These are phyloP conservation scores for Glycine soja DNA, from an alignment of 306 rosid species.

Conservation along the genomic window DNA sequence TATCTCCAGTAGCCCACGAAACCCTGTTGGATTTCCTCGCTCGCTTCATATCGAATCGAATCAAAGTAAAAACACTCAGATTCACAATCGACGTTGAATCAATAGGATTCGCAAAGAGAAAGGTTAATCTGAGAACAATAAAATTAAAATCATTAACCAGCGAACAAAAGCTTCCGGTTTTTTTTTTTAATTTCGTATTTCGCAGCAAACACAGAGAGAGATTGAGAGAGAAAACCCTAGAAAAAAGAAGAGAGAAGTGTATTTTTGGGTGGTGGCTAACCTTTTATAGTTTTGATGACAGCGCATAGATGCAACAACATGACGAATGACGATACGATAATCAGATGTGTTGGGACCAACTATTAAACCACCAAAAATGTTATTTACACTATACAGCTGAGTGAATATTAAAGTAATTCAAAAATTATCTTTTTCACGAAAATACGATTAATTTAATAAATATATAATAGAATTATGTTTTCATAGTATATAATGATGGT, in stretches of 20 bases:
- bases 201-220: not conserved
- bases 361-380: no score
- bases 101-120: not conserved
- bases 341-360: no score
- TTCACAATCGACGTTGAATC: not conserved
- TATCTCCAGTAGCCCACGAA: constrained; percentile 76
- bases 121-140: constrained; percentile 4
- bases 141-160: not conserved
- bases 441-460: no score
- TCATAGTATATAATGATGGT: no score
- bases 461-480: no score
- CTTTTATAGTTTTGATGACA: constrained; percentile 1
- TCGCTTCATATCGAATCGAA: constrained; percentile 60
- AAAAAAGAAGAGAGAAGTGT: not conserved
- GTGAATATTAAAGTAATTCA: no score
- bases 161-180: not conserved
- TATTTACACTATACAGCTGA: no score
- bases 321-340: no score
- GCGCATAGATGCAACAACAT: no score
- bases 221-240: constrained; percentile 10
- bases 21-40: constrained; percentile 68
- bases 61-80: constrained; percentile 7
- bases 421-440: no score
- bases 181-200: not conserved
- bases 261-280: not conserved